These are phyloP conservation scores for Botrytis medusae DNA, from an alignment of 2,329 filamentous ascomycete genomes.

Conservation along the genomic window DNA sequence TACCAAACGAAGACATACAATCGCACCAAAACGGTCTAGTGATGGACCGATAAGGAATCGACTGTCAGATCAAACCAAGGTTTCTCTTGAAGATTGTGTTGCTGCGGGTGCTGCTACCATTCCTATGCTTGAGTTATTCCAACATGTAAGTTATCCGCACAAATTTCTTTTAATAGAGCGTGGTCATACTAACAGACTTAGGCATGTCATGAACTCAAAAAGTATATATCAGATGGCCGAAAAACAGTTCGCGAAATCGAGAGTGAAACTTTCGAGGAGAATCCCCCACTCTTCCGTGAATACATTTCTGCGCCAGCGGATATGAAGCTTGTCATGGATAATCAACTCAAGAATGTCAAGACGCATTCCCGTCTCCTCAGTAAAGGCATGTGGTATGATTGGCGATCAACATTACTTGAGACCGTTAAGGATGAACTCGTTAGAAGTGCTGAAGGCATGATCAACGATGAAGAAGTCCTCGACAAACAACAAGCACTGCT, in stretches of 20 bases:
- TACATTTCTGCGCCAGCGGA: constrained; percentile 84
- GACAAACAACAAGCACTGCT: constrained; percentile 68
- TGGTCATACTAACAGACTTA: constrained; percentile 40
- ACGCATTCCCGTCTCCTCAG: constrained; percentile 85
- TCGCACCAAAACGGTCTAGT: constrained; percentile 54
- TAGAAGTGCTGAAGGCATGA: constrained; percentile 74
- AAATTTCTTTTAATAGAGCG: not conserved
- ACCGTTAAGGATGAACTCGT: constrained; percentile 80
- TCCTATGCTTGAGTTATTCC: constrained; percentile 90
- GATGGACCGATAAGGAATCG: constrained; percentile 38
- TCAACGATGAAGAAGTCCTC: constrained; percentile 67
- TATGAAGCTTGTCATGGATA: constrained; percentile 85
- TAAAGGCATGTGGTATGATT: constrained; percentile 97
- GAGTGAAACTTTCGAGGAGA: constrained; percentile 81
- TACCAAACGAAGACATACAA: constrained; percentile 86
- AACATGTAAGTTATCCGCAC: constrained; percentile 61
- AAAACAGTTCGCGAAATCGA: constrained; percentile 90
- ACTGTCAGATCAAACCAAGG: constrained; percentile 42
- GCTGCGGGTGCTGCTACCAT: constrained; percentile 88
- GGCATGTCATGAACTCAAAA: constrained; percentile 92
- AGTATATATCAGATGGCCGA: constrained; percentile 91
- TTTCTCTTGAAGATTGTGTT: constrained; percentile 73
- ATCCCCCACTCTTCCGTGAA: constrained; percentile 86
- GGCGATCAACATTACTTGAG: constrained; percentile 86
- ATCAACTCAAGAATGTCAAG: constrained; percentile 96